Percentiles rank a stretch among this genome's conserved stretches.
phyloP scores from a whole-genome alignment of 2,329 filamentous ascomycete genomes.

The Sporothrix schenckii region DNA sequence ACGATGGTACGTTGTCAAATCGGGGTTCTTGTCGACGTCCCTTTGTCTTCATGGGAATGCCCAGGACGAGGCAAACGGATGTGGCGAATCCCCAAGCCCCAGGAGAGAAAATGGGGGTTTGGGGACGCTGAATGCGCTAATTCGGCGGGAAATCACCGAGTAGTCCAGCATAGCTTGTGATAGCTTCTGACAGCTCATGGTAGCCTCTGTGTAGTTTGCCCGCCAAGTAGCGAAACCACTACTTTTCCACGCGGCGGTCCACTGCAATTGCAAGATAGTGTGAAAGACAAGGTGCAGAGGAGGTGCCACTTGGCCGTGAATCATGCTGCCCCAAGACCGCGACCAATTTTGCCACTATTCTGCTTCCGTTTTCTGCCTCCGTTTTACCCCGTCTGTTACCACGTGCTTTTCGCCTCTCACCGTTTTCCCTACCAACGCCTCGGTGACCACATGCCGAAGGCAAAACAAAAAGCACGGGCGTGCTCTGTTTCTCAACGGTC shows the following conservation, averaged over 20 bases:
- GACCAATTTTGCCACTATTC: not conserved
- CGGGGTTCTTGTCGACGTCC: not conserved
- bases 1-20: too few relatives aligned
- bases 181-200: too few relatives aligned
- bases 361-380: not conserved
- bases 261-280: not conserved
- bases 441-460: conserved; percentile 8
- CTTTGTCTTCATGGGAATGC: too few relatives aligned
- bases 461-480: not conserved
- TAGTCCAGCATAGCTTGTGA: too few relatives aligned
- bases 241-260: conserved; percentile 18
- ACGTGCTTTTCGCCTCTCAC: not conserved
- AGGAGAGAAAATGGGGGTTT: too few relatives aligned
- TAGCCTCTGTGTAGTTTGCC: too few relatives aligned
- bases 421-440: conserved; percentile 7
- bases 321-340: not conserved
- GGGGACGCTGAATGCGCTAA: too few relatives aligned
- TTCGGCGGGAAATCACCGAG: too few relatives aligned
- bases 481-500: conserved; percentile 2
- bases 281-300: not conserved
- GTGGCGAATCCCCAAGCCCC: conserved; percentile 3
- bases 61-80: conserved; percentile 4
- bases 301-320: conserved; percentile 22
- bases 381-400: not conserved
- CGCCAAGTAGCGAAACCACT: not conserved